Evolutionary conservation across 768 basidiomycete genomes (phyloP).

Genomic region (Mycena capillaripes): DNA sequence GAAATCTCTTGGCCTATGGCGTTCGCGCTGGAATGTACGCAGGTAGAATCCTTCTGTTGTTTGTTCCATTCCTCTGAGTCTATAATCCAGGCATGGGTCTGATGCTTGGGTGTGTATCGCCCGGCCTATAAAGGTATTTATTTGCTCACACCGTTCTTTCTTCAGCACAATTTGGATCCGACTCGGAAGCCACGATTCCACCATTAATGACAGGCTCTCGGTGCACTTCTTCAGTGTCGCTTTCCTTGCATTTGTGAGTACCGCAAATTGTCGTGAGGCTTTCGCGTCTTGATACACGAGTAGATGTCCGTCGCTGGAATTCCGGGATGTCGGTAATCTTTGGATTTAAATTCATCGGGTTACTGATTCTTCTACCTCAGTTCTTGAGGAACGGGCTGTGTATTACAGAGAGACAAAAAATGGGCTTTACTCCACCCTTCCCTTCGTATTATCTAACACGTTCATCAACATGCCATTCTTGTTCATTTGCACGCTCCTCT

Average conservation of each 20-base stretch:
- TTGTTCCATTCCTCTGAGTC: background rate
- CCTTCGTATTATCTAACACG: conserved; percentile 69
- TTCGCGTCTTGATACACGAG: no score
- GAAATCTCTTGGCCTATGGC: conserved; percentile 72
- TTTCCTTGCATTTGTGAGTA: conserved; percentile 62
- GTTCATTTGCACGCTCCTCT: conserved; percentile 62
- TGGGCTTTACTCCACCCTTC: conserved; percentile 67
- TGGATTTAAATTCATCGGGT: no score
- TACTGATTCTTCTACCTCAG: no score
- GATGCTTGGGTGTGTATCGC: conserved; percentile 59
- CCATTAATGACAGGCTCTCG: conserved; percentile 63
- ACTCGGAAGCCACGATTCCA: conserved; percentile 55
- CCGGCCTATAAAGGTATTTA: background rate
- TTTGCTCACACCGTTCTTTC: conserved; percentile 41
- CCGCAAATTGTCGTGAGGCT: background rate
- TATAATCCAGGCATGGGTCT: conserved; percentile 55
- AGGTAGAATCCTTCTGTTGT: conserved; percentile 42
- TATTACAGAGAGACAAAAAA: conserved; percentile 71
- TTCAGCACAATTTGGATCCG: conserved; percentile 67
- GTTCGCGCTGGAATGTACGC: conserved; percentile 70
- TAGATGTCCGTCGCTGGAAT: conserved; percentile 76
- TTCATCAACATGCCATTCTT: conserved; percentile 68
- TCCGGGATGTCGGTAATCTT: conserved; percentile 67
- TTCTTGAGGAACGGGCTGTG: conserved; percentile 70
- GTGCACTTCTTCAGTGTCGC: conserved; percentile 72